Evolutionary conservation across 2,329 filamentous ascomycete genomes (phyloP).

Genomic region (Talaromyces funiculosus): DNA sequence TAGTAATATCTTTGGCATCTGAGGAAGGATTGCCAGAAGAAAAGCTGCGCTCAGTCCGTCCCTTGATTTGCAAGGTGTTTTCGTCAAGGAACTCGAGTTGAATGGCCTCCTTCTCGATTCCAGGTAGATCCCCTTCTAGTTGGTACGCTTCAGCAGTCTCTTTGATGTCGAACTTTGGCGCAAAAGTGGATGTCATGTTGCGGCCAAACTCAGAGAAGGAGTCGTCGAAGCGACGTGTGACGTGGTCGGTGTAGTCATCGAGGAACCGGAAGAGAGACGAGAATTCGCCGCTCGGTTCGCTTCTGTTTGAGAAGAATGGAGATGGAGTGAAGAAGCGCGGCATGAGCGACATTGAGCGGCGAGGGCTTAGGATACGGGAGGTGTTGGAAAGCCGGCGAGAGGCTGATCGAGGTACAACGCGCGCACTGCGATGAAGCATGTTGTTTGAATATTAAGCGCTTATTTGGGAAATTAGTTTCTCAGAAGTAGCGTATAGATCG

Average conservation of each 20-base stretch:
- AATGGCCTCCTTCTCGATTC: slow-evolving; percentile 42
- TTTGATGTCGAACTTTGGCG: slow-evolving; percentile 44
- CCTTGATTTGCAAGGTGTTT: slow-evolving; percentile 44
- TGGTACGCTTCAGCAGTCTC: slow-evolving; percentile 42
- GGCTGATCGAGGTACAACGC: neutral
- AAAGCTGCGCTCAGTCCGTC: slow-evolving; percentile 35
- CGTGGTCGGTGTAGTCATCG: slow-evolving; percentile 39
- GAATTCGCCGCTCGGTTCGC: slow-evolving; percentile 30
- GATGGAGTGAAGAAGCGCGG: slow-evolving; percentile 7
- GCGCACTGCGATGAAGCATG: neutral
- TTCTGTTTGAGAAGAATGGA: neutral
- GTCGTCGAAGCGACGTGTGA: slow-evolving; percentile 18
- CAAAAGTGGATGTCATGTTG: slow-evolving; percentile 27
- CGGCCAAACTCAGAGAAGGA: slow-evolving; percentile 15
- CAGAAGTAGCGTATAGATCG: neutral
- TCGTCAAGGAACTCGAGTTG: slow-evolving; percentile 45
- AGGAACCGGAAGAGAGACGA: slow-evolving; percentile 43
- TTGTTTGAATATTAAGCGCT: neutral
- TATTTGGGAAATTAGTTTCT: neutral
- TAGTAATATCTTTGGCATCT: neutral
- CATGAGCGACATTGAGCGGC: slow-evolving; percentile 2
- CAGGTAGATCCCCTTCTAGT: slow-evolving; percentile 46
- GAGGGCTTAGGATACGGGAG: neutral
- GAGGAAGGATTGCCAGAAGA: slow-evolving; percentile 19
- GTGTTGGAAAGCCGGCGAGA: slow-evolving; percentile 4